Base-by-base conservation (phyloP, 345 rosid species). In the Eucalyptus globulus region DNA sequence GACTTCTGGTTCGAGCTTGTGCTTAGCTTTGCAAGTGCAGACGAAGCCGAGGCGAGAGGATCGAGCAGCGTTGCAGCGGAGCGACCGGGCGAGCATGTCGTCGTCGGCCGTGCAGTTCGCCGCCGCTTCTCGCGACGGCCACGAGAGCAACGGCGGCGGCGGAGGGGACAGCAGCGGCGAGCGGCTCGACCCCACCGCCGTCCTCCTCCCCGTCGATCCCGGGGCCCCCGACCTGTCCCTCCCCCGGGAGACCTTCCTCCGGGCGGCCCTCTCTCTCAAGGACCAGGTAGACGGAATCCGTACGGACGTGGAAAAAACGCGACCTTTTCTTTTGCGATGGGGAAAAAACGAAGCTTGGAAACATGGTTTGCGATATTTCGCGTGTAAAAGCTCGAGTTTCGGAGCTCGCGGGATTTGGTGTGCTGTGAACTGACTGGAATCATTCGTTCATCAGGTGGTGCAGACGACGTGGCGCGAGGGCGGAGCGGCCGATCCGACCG, bases 251-350 rank as follows among this genome's bases (percentile, higher is more conserved):
- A 88, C 93, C 88, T 94, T 94, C 69, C 96, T 95, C 89, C 87
- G 86, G 89, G 97, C 96, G 21, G 99, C 98, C 90, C n/a, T 93
- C 49, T 94, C 95, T 76, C 95, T 97, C 88, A 95, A 96, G 90
- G 91, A 95, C 91, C 94, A 93, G 98, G 98, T 56, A 56, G 26
- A 5, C 13, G 29, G 62, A 24, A 60, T 69, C 22, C 6, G 43
- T 69, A 69, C 13, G 7, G 24, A 69, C 80, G 31, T 81, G 44
- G n/a, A 62, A 27, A 58, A 60, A 11, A 54, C 51, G 26, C 8
- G 22, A 62, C 27, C 15, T 26, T 87, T 88, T 88, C 19, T 8
- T 80, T 37, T 51, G 76, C 29, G 37, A 13, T 31, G 49, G 26
- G 7, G 3, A 13, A 5, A 21, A 43, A 62, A 62, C 22, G 54